phyloP scores from a whole-genome alignment of 768 basidiomycete genomes.

The Xerocomus spinulosus region DNA sequence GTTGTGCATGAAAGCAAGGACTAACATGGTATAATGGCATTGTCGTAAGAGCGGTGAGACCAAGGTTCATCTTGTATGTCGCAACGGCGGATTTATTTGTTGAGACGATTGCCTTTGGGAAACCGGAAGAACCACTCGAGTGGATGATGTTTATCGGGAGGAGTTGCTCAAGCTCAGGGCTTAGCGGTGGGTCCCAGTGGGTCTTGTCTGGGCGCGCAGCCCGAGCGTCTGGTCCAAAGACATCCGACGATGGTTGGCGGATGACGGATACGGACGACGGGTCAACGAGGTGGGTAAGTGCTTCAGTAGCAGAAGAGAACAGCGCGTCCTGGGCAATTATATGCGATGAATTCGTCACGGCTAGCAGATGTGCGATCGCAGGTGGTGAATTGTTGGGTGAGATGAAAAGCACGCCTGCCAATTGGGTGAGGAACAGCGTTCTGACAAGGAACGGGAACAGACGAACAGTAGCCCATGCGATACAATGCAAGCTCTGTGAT shows the following conservation, averaged over 20 bases:
- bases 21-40: slow-evolving; percentile 33
- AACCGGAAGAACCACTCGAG: slow-evolving; percentile 40
- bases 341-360: slow-evolving; percentile 18
- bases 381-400: slow-evolving; percentile 44
- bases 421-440: background rate
- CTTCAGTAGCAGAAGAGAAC: slow-evolving; percentile 10
- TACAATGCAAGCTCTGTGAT: slow-evolving; percentile 23
- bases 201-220: slow-evolving; percentile 18
- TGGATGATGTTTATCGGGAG: slow-evolving; percentile 22
- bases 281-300: slow-evolving; percentile 17
- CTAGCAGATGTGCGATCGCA: slow-evolving; percentile 43
- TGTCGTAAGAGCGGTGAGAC: slow-evolving; percentile 18
- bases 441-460: background rate
- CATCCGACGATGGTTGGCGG: slow-evolving; percentile 17
- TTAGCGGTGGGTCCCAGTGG: slow-evolving; percentile 17
- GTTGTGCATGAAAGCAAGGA: background rate
- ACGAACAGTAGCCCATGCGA: slow-evolving; percentile 31
- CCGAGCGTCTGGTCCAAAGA: slow-evolving; percentile 17
- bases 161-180: slow-evolving; percentile 18
- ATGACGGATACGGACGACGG: slow-evolving; percentile 20
- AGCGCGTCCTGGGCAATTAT: slow-evolving; percentile 19
- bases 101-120: slow-evolving; percentile 40
- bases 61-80: slow-evolving; percentile 33
- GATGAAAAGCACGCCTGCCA: slow-evolving; percentile 31
- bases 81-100: slow-evolving; percentile 35